phyloP scores from a whole-genome alignment of 345 rosid species.

The Pistacia integerrima region DNA sequence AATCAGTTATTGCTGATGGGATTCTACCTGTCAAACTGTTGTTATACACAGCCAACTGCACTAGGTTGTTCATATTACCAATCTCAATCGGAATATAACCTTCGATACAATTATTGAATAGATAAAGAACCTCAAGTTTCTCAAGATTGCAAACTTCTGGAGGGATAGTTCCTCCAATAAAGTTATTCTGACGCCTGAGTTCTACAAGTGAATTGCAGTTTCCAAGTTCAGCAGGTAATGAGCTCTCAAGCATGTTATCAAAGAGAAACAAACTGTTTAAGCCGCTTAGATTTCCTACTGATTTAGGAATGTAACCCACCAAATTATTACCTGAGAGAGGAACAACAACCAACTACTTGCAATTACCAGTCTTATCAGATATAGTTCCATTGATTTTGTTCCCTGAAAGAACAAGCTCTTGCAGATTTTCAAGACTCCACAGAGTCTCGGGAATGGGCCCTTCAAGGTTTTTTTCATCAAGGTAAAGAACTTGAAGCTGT shows the following conservation, averaged over 20 bases:
- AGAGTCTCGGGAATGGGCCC: constrained; percentile 40
- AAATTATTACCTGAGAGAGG: constrained; percentile 36
- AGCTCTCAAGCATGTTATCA: constrained; percentile 34
- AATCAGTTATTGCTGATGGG: constrained; percentile 26
- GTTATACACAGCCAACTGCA: constrained; percentile 34
- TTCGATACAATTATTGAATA: constrained; percentile 31
- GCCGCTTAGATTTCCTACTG: constrained; percentile 32
- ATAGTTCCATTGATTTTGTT: constrained; percentile 45
- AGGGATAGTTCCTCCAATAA: constrained; percentile 34
- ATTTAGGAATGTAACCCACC: constrained; percentile 36
- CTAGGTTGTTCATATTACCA: constrained; percentile 30
- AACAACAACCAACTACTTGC: constrained; percentile 25
- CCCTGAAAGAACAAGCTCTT: constrained; percentile 35
- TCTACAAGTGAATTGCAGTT: constrained; percentile 41
- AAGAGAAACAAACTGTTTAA: constrained; percentile 26
- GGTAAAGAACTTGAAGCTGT: constrained; percentile 30
- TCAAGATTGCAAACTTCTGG: constrained; percentile 29
- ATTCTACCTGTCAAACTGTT: constrained; percentile 42
- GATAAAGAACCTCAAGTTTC: constrained; percentile 33
- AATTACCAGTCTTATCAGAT: constrained; percentile 34
- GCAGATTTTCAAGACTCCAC: constrained; percentile 37
- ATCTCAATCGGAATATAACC: constrained; percentile 36
- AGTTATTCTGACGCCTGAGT: constrained; percentile 36
- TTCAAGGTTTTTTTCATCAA: constrained; percentile 34
- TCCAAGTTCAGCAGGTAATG: constrained; percentile 42